Evolutionary conservation across 139 green algal species (phyloP).

Genomic region (Tetratostichococcus sp.): DNA sequence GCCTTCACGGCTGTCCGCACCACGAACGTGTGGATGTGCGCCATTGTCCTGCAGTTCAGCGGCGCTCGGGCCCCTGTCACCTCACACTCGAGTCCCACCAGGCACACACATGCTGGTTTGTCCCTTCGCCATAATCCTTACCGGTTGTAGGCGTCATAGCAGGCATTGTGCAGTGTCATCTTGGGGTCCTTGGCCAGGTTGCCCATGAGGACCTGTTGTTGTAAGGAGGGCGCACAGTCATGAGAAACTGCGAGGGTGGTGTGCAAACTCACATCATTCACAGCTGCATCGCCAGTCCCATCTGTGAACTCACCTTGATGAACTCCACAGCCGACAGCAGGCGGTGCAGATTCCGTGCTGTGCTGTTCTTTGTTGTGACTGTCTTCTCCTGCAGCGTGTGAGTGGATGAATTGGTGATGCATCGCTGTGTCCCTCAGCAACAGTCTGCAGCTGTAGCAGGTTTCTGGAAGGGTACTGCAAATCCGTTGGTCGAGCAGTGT

Average conservation of each 20-base stretch:
- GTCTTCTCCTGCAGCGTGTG: conserved; percentile 36
- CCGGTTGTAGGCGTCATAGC: background rate
- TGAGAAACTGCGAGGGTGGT: no score
- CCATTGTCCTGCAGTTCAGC: conserved; percentile 23
- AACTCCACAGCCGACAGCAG: conserved; percentile 53
- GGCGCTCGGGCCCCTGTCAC: no score
- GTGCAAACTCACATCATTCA: no score
- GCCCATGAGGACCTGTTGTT: conserved; percentile 46
- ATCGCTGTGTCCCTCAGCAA: no score
- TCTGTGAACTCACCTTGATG: conserved; percentile 17
- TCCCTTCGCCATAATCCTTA: background rate
- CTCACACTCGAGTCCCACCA: no score
- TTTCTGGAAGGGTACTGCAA: no score
- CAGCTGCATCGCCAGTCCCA: no score
- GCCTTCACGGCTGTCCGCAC: conserved; percentile 54
- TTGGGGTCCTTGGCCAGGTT: conserved; percentile 25
- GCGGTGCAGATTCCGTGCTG: conserved; percentile 54
- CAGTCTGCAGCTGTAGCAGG: no score
- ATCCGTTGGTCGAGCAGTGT: no score
- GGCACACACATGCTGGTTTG: background rate
- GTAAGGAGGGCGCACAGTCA: no score
- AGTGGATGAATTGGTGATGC: no score
- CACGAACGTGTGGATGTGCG: conserved; percentile 49
- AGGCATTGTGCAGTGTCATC: background rate
- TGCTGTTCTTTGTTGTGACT: conserved; percentile 57